Percentiles rank a stretch among this genome's conserved stretches.
These are phyloP conservation scores for Acanthamoeba castellanii DNA, from an alignment of 208 protist genomes.

Conservation along the genomic window DNA sequence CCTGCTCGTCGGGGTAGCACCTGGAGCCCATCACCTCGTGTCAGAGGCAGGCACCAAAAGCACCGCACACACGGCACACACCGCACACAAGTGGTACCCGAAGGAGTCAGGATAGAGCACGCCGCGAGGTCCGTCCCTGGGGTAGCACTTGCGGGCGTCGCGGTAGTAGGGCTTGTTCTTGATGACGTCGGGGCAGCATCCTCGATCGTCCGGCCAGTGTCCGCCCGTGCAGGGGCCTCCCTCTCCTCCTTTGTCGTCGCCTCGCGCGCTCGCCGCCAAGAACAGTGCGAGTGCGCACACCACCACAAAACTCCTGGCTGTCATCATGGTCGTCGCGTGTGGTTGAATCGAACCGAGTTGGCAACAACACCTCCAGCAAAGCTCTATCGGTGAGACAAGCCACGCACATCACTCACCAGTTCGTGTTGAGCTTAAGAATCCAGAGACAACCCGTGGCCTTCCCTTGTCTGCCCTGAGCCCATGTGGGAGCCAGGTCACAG, in stretches of 20 bases:
- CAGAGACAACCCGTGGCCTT: not conserved
- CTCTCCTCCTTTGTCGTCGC: not conserved
- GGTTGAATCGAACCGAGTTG: too few species aligned
- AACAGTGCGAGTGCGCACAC: not conserved
- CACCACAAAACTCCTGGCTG: too few species aligned
- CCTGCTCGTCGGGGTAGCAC: not conserved
- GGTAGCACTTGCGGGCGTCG: not conserved
- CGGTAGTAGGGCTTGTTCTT: not conserved
- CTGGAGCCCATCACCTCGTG: not conserved
- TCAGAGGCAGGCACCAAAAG: too few species aligned
- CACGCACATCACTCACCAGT: too few species aligned
- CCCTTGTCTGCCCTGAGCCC: not conserved
- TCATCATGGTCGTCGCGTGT: too few species aligned
- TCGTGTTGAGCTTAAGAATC: not conserved
- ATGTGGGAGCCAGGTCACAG: too few species aligned
- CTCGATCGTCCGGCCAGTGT: not conserved
- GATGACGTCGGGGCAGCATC: not conserved
- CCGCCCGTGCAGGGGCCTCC: not conserved
- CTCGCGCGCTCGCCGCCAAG: not conserved
- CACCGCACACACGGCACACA: too few species aligned
- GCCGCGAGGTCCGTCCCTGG: not conserved
- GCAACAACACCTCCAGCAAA: too few species aligned
- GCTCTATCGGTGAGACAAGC: too few species aligned
- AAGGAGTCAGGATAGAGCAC: not conserved
- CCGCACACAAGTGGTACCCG: not conserved